These are phyloP conservation scores for Halenospora varia DNA, from an alignment of 495 filamentous ascomycete species.

Conservation along the genomic window DNA sequence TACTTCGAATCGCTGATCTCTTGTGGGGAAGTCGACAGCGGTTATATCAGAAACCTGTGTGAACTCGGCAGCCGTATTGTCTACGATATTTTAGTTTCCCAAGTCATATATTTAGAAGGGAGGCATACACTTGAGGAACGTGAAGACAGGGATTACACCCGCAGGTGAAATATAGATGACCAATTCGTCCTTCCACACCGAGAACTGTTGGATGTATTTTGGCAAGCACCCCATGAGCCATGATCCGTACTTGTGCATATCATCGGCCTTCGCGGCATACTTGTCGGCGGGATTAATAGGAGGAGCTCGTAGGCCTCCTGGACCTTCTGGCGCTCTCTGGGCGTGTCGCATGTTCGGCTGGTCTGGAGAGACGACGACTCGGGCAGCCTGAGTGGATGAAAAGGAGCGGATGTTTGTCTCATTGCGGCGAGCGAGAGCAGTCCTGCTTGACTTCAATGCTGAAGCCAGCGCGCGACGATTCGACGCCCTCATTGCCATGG, in stretches of 20 bases:
- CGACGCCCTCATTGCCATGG: slow-evolving; percentile 65
- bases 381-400: slow-evolving; percentile 13
- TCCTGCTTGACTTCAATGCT: slow-evolving; percentile 51
- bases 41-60: slow-evolving; percentile 91
- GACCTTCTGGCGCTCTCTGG: slow-evolving; percentile 17
- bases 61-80: slow-evolving; percentile 91
- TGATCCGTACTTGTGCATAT: slow-evolving; percentile 88
- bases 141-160: slow-evolving; percentile 85
- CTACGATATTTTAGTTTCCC: slow-evolving; percentile 2
- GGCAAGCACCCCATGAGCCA: slow-evolving; percentile 96
- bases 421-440: slow-evolving; percentile 27
- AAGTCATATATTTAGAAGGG: neutral
- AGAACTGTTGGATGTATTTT: slow-evolving; percentile 98
- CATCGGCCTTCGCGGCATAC: slow-evolving; percentile 75
- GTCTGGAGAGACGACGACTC: slow-evolving; percentile 44
- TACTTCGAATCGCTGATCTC: slow-evolving; percentile 92
- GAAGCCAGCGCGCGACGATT: slow-evolving; percentile 58
- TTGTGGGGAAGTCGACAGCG: slow-evolving; percentile 91
- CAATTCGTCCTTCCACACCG: slow-evolving; percentile 98
- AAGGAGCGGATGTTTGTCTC: slow-evolving; percentile 11
- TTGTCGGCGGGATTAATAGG: slow-evolving; percentile 92
- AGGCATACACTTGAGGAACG: slow-evolving; percentile 76
- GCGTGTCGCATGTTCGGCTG: slow-evolving; percentile 57
- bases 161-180: slow-evolving; percentile 86
- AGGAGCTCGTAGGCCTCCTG: slow-evolving; percentile 44